phyloP scores from a whole-genome alignment of 352 stramenopile species.

The Phytophthora cactorum region DNA sequence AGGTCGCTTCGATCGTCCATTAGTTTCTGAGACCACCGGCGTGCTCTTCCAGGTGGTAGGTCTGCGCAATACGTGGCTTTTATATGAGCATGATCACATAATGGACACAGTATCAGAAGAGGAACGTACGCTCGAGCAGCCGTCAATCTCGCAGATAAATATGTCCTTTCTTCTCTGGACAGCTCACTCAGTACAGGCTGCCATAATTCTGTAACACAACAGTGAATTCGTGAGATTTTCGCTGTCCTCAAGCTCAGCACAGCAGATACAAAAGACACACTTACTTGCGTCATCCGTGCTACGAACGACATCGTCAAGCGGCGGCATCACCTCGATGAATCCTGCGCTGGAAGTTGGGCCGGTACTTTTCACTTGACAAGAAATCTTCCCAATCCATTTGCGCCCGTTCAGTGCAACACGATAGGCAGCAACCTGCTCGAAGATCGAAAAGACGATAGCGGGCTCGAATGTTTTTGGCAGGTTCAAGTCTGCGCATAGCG shows the following conservation, averaged over 20 bases:
- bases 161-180: slow-evolving; percentile 68
- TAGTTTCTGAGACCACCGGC: slow-evolving; percentile 22
- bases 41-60: slow-evolving; percentile 55
- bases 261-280: slow-evolving; percentile 5
- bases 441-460: slow-evolving; percentile 77
- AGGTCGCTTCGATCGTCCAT: slow-evolving; percentile 37
- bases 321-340: slow-evolving; percentile 63
- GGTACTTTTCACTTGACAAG: slow-evolving; percentile 33
- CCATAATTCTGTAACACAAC: slow-evolving; percentile 53
- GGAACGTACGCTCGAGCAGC: slow-evolving; percentile 45
- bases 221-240: slow-evolving; percentile 6
- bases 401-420: slow-evolving; percentile 53
- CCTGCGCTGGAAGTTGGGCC: slow-evolving; percentile 33
- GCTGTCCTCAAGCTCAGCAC: neutral
- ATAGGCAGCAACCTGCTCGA: slow-evolving; percentile 76
- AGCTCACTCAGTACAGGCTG: slow-evolving; percentile 76
- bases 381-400: slow-evolving; percentile 68
- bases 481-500: slow-evolving; percentile 65
- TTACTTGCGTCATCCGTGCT: slow-evolving; percentile 50
- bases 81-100: slow-evolving; percentile 6
- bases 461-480: slow-evolving; percentile 59
- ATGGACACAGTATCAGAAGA: neutral
- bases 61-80: slow-evolving; percentile 30
- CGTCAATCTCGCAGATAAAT: slow-evolving; percentile 60
- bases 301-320: slow-evolving; percentile 62